phyloP scores from a whole-genome alignment of 306 rosid species.

The Sesbania bispinosa region DNA sequence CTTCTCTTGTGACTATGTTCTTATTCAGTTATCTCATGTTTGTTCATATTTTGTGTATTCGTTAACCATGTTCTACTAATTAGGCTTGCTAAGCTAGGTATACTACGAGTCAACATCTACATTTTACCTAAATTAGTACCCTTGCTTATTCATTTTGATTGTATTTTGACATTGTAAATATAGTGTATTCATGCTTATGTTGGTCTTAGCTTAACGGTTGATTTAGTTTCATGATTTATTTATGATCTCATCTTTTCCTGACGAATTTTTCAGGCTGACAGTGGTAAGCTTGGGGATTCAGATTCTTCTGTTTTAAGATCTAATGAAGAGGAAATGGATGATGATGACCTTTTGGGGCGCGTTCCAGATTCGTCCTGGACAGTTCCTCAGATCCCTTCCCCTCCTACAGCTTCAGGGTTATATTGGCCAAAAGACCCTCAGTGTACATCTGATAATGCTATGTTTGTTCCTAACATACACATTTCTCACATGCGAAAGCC shows the following conservation, averaged over 20 bases:
- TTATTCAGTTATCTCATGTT: too few species aligned
- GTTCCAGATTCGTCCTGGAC: constrained; percentile 69
- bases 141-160: too few species aligned
- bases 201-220: neutral
- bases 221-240: neutral
- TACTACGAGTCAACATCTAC: too few species aligned
- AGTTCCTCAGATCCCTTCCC: constrained; percentile 76
- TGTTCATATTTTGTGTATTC: too few species aligned
- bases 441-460: constrained; percentile 29
- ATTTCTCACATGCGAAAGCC: constrained; percentile 16
- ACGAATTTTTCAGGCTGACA: constrained; percentile 55
- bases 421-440: constrained; percentile 54
- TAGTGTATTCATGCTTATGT: too few species aligned
- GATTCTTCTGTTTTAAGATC: constrained; percentile 50
- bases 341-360: constrained; percentile 44
- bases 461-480: constrained; percentile 53
- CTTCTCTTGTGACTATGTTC: too few species aligned
- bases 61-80: neutral
- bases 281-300: constrained; percentile 56
- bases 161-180: too few species aligned
- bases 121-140: too few species aligned
- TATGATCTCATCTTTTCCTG: neutral
- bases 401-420: constrained; percentile 74
- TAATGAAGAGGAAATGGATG: constrained; percentile 45
- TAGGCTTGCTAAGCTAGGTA: neutral